phyloP scores from a whole-genome alignment of 2,329 filamentous ascomycete genomes.

The Xylariaceae sp. region DNA sequence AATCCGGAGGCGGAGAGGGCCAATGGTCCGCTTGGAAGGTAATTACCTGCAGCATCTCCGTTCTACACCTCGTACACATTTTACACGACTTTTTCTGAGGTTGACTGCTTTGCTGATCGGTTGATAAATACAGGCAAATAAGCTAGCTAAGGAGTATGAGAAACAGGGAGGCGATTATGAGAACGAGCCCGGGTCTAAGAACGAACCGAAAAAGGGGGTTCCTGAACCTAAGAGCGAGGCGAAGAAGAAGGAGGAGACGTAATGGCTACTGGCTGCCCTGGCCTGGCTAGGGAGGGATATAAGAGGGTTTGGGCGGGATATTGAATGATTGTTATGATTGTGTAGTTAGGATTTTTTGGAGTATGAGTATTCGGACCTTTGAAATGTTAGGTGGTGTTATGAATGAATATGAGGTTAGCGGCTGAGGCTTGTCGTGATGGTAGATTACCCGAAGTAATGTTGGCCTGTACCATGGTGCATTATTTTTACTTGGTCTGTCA shows the following conservation, averaged over 20 bases:
- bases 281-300: too few relatives aligned
- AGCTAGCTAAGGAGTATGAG: conserved; percentile 52
- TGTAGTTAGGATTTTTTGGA: too few relatives aligned
- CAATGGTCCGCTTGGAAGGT: conserved; percentile 50
- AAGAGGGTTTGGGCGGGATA: too few relatives aligned
- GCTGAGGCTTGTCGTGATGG: too few relatives aligned
- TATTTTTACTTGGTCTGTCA: too few relatives aligned
- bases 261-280: too few relatives aligned
- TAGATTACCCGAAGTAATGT: too few relatives aligned
- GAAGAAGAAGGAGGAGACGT: conserved; percentile 17
- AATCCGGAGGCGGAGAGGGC: conserved; percentile 49
- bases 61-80: conserved; percentile 16
- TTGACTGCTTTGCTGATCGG: background rate
- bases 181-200: conserved; percentile 50
- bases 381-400: too few relatives aligned
- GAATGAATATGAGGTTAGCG: too few relatives aligned
- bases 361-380: too few relatives aligned
- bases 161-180: conserved; percentile 50
- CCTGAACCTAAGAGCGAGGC: conserved; percentile 32
- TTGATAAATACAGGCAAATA: conserved; percentile 38
- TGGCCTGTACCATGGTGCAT: too few relatives aligned
- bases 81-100: background rate
- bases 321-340: too few relatives aligned
- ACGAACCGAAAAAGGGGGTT: conserved; percentile 39
- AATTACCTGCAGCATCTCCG: background rate